Evolutionary conservation across 1,284 basidiomycete genomes (phyloP).

Genomic region (Ganoderma boninense): DNA sequence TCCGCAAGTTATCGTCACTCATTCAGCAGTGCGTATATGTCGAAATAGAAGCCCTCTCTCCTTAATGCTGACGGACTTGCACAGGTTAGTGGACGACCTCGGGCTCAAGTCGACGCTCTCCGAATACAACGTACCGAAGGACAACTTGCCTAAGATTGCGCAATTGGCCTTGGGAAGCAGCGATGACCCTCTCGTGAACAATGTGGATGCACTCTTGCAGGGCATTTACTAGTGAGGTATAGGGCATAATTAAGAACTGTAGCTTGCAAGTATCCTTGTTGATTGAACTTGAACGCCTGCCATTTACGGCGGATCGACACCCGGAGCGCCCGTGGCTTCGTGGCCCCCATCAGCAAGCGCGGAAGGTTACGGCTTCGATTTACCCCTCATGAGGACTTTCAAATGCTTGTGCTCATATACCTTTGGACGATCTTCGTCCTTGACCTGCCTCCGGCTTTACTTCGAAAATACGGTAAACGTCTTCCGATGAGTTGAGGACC

Average conservation of each 20-base stretch:
- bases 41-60: not conserved
- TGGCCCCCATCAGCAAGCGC: too few relatives aligned
- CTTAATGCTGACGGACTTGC: conserved; percentile 4
- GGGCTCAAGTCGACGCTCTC: conserved; percentile 64
- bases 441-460: not conserved
- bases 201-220: conserved; percentile 57
- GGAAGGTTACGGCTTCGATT: not conserved
- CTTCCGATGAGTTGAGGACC: not conserved
- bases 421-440: not conserved
- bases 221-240: conserved; percentile 47
- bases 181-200: conserved; percentile 46
- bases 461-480: conserved; percentile 3
- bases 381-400: not conserved
- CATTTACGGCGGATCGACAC: not conserved
- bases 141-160: conserved; percentile 61
- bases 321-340: not conserved
- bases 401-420: not conserved
- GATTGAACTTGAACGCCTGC: not conserved
- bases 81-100: conserved; percentile 62
- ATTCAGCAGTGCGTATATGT: conserved; percentile 59
- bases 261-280: not conserved
- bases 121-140: conserved; percentile 66
- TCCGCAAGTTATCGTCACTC: conserved; percentile 57
- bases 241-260: not conserved
- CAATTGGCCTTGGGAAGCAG: conserved; percentile 52